Base-by-base conservation (phyloP, 306 rosid genomes). In the Pterocarpus macrocarpus region DNA sequence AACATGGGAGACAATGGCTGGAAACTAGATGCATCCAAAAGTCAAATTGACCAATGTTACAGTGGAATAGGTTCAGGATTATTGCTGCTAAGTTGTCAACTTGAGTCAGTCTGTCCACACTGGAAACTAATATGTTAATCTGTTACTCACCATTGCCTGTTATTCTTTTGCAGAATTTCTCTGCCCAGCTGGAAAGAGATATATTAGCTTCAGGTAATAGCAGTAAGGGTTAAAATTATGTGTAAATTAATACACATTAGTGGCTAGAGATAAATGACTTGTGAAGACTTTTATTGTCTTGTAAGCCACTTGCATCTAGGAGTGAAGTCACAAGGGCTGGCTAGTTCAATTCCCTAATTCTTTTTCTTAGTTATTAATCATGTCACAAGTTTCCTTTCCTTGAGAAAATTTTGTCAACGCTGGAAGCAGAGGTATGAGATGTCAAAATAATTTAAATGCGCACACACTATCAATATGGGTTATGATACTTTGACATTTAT, bases 141-240 rank as follows among this genome's bases (percentile, higher is more conserved):
- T 82, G 44, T 6, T 63, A 34, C 22, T 82, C 8, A 63, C 22
- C 39, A 15, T 80, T 75, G 64, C 62, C 41, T 33, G n/a, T 83
- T 71, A 81, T 73, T 85, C 80, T 76, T 69, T 77, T 35, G 75
- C 88, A 93, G 97, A 83, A 88, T 82, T 93, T 88, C 85, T 91
- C 94, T 69, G 91, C 91, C 22, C 90, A 84, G 86, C 86, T 93
- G 91, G 96, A 91, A 86, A 91, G 72, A 75, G 92, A 91, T 67
- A 89, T 86, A 83, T 86, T 93, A 82, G 68, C 90, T 79, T 91
- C 96, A 87, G 94, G 97, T 93, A 81, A 86, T 81, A 33, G 94
- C 86, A 33, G 52, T 35, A 49, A 34, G 50, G 35, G 22, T 11
- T 39, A n/a, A 52, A 17, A 52, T 65, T 64, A 36, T 36, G 71